phyloP scores from a whole-genome alignment of 2,329 filamentous ascomycete genomes.

The Epichloe scottii region DNA sequence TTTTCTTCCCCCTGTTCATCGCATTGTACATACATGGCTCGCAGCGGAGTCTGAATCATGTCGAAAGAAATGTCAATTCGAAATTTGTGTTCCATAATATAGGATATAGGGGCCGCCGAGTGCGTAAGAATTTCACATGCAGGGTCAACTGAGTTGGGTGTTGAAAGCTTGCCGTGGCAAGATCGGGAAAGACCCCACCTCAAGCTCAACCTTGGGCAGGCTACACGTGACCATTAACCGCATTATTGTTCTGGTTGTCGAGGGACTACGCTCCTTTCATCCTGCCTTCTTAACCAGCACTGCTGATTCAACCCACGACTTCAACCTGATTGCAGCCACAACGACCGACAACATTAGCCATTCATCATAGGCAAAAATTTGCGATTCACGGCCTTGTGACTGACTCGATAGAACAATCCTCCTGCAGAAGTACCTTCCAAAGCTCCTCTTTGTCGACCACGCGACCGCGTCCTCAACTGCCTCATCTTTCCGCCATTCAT shows the following conservation, averaged over 20 bases:
- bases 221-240: conserved; percentile 2
- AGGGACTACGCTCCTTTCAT: not conserved
- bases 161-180: no score
- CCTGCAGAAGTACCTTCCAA: not conserved
- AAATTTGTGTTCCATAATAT: no score
- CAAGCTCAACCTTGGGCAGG: not conserved
- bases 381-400: not conserved
- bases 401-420: not conserved
- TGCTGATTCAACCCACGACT: not conserved
- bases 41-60: not conserved
- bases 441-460: not conserved
- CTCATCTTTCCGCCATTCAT: not conserved
- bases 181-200: not conserved
- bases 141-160: no score
- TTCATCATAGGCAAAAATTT: not conserved
- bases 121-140: no score
- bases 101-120: no score
- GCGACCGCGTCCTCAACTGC: not conserved
- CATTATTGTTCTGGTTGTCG: not conserved
- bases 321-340: not conserved
- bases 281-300: not conserved
- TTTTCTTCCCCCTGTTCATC: not conserved
- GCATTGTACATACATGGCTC: not conserved
- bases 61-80: not conserved
- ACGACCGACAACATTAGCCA: not conserved